phyloP scores from a whole-genome alignment of 2,329 filamentous ascomycete species.

The Berkeleyomyces basicola region DNA sequence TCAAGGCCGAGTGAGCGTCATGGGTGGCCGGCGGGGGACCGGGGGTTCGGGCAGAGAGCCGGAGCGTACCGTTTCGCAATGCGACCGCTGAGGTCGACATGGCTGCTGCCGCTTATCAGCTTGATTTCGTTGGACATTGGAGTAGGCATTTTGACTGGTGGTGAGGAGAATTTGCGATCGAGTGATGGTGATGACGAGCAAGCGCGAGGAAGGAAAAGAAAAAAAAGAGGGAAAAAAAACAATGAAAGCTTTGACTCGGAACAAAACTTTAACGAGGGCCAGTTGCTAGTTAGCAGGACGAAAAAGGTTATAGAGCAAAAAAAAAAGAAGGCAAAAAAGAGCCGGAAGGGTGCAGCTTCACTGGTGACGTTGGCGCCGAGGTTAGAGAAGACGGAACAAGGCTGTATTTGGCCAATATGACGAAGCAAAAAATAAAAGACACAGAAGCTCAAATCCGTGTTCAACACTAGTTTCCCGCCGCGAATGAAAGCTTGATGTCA shows the following conservation, averaged over 20 bases:
- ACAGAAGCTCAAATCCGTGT: neutral
- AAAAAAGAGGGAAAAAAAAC: neutral
- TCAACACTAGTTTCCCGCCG: neutral
- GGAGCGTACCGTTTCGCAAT: constrained; percentile 27
- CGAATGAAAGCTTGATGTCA: neutral
- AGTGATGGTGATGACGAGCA: neutral
- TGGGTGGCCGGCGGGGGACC: neutral
- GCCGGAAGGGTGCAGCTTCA: neutral
- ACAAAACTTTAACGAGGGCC: neutral
- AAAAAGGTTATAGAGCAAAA: neutral
- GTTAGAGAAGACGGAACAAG: neutral
- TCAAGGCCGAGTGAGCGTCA: neutral
- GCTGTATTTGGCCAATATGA: neutral
- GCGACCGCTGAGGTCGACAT: constrained; percentile 30
- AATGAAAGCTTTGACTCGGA: neutral
- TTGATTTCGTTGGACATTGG: constrained; percentile 37
- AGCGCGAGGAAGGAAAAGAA: neutral
- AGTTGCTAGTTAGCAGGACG: neutral
- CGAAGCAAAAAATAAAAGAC: neutral
- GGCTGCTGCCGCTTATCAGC: constrained; percentile 33
- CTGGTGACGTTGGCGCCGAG: no score
- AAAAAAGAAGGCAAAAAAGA: neutral
- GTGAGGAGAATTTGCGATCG: neutral
- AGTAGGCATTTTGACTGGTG: constrained; percentile 14
- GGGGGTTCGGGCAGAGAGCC: neutral